These are phyloP conservation scores for Paramecium sexaurelia DNA, from an alignment of 73 alveolate genomes.

Conservation along the genomic window DNA sequence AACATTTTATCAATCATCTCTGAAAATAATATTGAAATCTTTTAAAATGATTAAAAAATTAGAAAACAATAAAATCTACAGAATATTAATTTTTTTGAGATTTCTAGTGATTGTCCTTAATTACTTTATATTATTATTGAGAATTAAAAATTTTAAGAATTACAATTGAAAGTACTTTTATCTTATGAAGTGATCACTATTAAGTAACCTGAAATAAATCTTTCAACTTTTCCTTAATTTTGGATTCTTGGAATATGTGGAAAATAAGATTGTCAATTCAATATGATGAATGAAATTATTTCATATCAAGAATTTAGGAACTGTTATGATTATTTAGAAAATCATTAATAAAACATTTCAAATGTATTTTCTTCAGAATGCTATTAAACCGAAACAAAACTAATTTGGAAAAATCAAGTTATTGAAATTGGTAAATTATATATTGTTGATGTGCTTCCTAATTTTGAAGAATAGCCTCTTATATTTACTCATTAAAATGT, in stretches of 20 bases:
- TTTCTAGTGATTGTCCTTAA: neutral
- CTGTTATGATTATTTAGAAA: neutral
- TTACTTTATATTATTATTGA: neutral
- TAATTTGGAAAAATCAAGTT: neutral
- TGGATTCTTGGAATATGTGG: constrained; percentile 8
- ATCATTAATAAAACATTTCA: neutral
- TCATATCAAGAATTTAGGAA: neutral
- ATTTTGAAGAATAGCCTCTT: neutral
- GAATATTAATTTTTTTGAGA: neutral
- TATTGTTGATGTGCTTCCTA: neutral
- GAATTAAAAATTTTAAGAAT: neutral
- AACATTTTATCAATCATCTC: neutral
- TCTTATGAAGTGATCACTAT: neutral
- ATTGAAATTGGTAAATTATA: neutral
- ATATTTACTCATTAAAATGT: neutral
- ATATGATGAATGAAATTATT: neutral
- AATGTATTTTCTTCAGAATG: neutral
- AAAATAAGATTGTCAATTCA: neutral
- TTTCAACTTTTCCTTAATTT: constrained; percentile 2
- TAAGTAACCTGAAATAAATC: neutral
- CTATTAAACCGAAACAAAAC: neutral
- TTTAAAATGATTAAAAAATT: neutral
- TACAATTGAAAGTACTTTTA: neutral
- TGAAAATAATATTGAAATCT: neutral
- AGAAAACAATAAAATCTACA: neutral